These are phyloP conservation scores for Periconia digitata DNA, from an alignment of 2,329 filamentous ascomycete species.

Conservation along the genomic window DNA sequence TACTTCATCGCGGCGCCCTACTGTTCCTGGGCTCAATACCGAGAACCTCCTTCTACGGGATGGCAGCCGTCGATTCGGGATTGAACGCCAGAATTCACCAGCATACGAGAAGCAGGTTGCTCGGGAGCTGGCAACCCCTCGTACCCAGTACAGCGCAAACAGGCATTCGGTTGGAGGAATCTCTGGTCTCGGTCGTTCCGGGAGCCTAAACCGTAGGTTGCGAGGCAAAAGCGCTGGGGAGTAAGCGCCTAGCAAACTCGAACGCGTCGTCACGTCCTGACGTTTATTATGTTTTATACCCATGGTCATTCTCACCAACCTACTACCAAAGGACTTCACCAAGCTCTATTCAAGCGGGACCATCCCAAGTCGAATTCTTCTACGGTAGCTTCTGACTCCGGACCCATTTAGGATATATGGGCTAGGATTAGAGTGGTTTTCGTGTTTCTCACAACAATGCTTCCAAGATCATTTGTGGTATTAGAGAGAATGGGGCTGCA, in stretches of 20 bases:
- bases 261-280: slow-evolving; percentile 13
- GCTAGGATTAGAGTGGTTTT: neutral
- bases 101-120: slow-evolving; percentile 34
- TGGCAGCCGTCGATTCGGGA: slow-evolving; percentile 26
- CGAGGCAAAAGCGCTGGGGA: slow-evolving; percentile 35
- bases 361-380: neutral
- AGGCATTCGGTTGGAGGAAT: slow-evolving; percentile 32
- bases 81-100: slow-evolving; percentile 32
- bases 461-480: neutral
- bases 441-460: slow-evolving; percentile 2
- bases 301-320: slow-evolving; percentile 19
- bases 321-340: neutral
- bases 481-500: neutral
- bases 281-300: slow-evolving; percentile 33
- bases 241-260: slow-evolving; percentile 22
- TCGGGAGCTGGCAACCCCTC: slow-evolving; percentile 22
- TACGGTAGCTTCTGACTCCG: too few relatives aligned
- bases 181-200: slow-evolving; percentile 27
- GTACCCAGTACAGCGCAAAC: slow-evolving; percentile 29
- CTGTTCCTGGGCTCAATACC: slow-evolving; percentile 22
- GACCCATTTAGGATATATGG: too few relatives aligned
- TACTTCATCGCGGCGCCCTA: slow-evolving; percentile 33
- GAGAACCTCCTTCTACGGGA: slow-evolving; percentile 34
- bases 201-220: slow-evolving; percentile 30
- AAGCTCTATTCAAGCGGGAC: neutral